Percentiles rank a stretch among this genome's conserved stretches.
Evolutionary conservation across 306 rosid species (phyloP).

Genomic region (Malus orientalis): DNA sequence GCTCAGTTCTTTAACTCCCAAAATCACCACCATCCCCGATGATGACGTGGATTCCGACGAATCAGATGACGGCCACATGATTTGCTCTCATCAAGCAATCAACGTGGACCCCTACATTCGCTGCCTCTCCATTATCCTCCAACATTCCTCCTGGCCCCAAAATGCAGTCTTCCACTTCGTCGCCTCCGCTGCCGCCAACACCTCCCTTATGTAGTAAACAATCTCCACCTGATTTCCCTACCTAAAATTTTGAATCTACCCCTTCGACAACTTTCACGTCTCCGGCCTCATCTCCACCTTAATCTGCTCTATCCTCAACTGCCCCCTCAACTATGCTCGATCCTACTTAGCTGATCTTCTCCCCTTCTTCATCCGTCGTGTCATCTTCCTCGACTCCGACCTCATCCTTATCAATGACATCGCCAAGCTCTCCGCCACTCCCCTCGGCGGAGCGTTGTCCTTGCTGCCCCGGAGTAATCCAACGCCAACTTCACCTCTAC

Average conservation of each 20-base stretch:
- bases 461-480: conserved; percentile 88
- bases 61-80: neutral
- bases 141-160: conserved; percentile 80
- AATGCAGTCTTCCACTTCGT: conserved; percentile 68
- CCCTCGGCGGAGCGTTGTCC: conserved; percentile 22
- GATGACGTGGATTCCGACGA: conserved; percentile 8
- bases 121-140: conserved; percentile 62
- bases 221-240: conserved; percentile 63
- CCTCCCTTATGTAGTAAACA: conserved; percentile 42
- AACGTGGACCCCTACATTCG: conserved; percentile 75
- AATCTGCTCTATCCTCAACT: conserved; percentile 71
- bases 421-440: conserved; percentile 51
- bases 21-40: conserved; percentile 6
- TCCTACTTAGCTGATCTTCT: conserved; percentile 54
- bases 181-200: conserved; percentile 42
- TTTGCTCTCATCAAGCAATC: conserved; percentile 54
- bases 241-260: conserved; percentile 56
- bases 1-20: conserved; percentile 72
- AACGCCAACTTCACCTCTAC: conserved; percentile 81
- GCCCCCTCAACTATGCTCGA: conserved; percentile 85
- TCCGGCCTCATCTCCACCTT: conserved; percentile 69
- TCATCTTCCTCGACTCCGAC: conserved; percentile 78
- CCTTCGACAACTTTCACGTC: conserved; percentile 46
- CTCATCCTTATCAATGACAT: conserved; percentile 80
- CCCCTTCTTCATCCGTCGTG: conserved; percentile 54